Conservation (phyloP, 2,329 filamentous ascomycete genomes). For the Hypoxylon rubiginosum region DNA sequence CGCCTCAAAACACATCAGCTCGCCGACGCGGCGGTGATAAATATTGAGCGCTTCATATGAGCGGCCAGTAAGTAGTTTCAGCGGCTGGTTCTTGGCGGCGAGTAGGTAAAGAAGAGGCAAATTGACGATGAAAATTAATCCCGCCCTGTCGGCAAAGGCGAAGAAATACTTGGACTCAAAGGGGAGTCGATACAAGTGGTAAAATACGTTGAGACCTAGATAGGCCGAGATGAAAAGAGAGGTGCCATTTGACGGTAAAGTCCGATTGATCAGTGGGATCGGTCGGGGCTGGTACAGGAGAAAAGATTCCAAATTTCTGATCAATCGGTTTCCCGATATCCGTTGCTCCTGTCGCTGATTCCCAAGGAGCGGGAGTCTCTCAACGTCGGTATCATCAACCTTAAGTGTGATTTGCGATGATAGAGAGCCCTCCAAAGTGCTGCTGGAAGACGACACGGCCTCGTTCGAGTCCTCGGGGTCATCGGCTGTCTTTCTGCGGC, state of each 20-base stretch:
- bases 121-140: slow-evolving; percentile 65
- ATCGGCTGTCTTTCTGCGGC: slow-evolving; percentile 16
- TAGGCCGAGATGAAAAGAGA: slow-evolving; percentile 66
- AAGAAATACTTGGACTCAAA: slow-evolving; percentile 65
- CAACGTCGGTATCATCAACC: slow-evolving; percentile 49
- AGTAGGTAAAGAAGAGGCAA: slow-evolving; percentile 71
- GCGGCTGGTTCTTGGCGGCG: slow-evolving; percentile 75
- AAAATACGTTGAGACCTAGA: slow-evolving; percentile 69
- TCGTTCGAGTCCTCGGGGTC: slow-evolving; percentile 30
- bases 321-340: slow-evolving; percentile 2
- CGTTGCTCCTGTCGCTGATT: slow-evolving; percentile 1
- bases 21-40: slow-evolving; percentile 73
- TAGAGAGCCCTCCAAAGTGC: slow-evolving; percentile 48
- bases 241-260: slow-evolving; percentile 69
- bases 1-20: slow-evolving; percentile 71
- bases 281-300: slow-evolving; percentile 70
- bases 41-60: slow-evolving; percentile 77
- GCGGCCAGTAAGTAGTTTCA: slow-evolving; percentile 71
- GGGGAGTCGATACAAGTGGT: slow-evolving; percentile 66
- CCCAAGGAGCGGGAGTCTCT: slow-evolving; percentile 54
- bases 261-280: slow-evolving; percentile 69
- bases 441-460: slow-evolving; percentile 54
- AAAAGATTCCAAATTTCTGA: slow-evolving; percentile 39
- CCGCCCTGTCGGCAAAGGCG: slow-evolving; percentile 69
- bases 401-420: slow-evolving; percentile 46